Conservation (phyloP, 495 filamentous ascomycete genomes). For the Lepidopterella palustris region DNA sequence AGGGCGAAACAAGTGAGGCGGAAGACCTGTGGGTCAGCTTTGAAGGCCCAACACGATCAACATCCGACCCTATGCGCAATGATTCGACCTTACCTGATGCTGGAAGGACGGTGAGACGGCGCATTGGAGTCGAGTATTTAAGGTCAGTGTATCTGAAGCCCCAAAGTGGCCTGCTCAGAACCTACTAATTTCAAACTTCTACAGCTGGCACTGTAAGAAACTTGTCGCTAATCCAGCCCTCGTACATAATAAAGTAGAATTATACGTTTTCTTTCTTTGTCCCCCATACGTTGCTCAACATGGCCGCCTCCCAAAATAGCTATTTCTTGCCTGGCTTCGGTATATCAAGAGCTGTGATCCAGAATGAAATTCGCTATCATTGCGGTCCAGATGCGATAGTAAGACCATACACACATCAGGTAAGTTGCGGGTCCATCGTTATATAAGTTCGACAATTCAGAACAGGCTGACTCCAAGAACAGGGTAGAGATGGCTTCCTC, state of each 20-base stretch:
- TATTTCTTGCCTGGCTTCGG: constrained; percentile 36
- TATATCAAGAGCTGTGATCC: constrained; percentile 34
- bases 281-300: constrained; percentile 2
- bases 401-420: constrained; percentile 31
- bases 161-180: neutral
- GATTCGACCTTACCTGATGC: too few species aligned
- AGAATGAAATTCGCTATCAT: constrained; percentile 33
- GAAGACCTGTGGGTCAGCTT: neutral
- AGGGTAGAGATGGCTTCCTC: constrained; percentile 36
- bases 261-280: neutral
- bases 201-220: neutral
- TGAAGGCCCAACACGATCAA: too few species aligned
- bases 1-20: neutral
- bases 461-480: constrained; percentile 12
- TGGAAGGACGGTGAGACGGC: too few species aligned
- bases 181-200: neutral
- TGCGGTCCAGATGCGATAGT: constrained; percentile 35
- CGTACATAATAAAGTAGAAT: neutral
- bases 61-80: too few species aligned
- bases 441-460: neutral
- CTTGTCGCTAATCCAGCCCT: neutral
- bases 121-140: neutral
- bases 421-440: neutral
- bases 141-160: neutral
- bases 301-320: constrained; percentile 20